Evolutionary conservation across 2,329 filamentous ascomycete genomes (phyloP).

Genomic region (Diaporthe vaccinii): DNA sequence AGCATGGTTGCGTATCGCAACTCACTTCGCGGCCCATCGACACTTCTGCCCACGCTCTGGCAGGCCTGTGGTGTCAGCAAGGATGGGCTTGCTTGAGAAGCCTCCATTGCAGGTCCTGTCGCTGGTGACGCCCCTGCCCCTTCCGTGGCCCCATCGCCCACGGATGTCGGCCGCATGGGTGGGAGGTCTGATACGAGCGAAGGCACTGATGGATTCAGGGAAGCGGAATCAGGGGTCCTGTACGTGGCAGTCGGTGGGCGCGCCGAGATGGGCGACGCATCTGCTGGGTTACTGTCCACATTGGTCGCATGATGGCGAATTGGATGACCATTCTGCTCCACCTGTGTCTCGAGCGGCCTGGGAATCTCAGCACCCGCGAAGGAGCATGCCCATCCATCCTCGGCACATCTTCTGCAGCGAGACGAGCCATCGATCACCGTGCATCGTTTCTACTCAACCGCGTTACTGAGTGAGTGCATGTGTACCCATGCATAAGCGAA

Average conservation of each 20-base stretch:
- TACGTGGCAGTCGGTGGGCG: neutral
- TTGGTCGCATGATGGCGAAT: neutral
- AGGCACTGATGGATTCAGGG: neutral
- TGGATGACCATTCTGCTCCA: neutral
- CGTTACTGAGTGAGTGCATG: neutral
- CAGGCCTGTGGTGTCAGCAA: neutral
- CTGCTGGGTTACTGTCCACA: neutral
- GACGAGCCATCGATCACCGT: neutral
- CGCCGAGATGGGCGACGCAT: neutral
- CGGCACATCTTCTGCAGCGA: constrained; percentile 12
- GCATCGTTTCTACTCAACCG: neutral
- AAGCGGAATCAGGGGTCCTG: neutral
- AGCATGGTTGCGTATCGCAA: constrained; percentile 12
- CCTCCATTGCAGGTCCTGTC: neutral
- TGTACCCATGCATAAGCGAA: too few species aligned
- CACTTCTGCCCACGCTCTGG: neutral
- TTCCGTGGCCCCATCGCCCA: neutral
- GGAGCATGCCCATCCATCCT: constrained; percentile 3
- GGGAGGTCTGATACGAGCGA: neutral
- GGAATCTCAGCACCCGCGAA: neutral
- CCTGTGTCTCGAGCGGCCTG: neutral
- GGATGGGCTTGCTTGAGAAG: neutral
- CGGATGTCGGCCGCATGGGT: neutral
- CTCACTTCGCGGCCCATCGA: neutral
- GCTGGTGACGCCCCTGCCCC: neutral